Conservation (phyloP, 108 stramenopile species). For the Fragilariopsis cylindrus region DNA sequence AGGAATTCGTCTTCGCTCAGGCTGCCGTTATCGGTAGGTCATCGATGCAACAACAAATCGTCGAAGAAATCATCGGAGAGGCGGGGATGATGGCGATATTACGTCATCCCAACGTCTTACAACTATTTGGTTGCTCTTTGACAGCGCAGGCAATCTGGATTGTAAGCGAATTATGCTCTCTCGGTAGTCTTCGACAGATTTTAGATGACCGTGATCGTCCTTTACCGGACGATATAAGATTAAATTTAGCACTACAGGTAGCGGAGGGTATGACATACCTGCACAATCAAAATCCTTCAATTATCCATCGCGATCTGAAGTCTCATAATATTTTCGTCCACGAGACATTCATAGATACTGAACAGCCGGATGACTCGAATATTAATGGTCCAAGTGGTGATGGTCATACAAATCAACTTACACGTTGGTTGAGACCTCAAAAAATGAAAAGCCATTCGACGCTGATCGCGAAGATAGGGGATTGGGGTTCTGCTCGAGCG, state of each 20-base stretch:
- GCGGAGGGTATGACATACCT: conserved; percentile 97
- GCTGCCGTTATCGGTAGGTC: conserved; percentile 96
- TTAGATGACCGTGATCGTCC: conserved; percentile 81
- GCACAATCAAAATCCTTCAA: conserved; percentile 91
- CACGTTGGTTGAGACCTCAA: conserved; percentile 32
- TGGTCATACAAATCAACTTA: not conserved
- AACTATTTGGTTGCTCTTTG: conserved; percentile 94
- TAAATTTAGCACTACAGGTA: conserved; percentile 86
- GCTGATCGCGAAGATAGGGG: conserved; percentile 90
- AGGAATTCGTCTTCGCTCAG: conserved; percentile 98
- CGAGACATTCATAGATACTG: conserved; percentile 77
- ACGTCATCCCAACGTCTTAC: conserved; percentile 94
- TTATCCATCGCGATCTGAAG: conserved; percentile 98
- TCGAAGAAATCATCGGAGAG: conserved; percentile 98
- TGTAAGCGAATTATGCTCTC: conserved; percentile 90
- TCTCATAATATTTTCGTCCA: conserved; percentile 98
- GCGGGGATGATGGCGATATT: conserved; percentile 98
- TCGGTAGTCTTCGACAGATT: conserved; percentile 91
- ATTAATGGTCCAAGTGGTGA: conserved; percentile 11
- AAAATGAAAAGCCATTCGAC: conserved; percentile 69
- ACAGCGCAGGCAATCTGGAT: conserved; percentile 98
- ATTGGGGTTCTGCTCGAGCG: conserved; percentile 95
- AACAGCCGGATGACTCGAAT: conserved; percentile 31
- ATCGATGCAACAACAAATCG: conserved; percentile 92
- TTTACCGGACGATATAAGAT: conserved; percentile 53